Evolutionary conservation across 2,329 filamentous ascomycete species (phyloP), one percentile per base, ranked within the genome.

Genomic region (Pseudofabraea citricarpa): DNA sequence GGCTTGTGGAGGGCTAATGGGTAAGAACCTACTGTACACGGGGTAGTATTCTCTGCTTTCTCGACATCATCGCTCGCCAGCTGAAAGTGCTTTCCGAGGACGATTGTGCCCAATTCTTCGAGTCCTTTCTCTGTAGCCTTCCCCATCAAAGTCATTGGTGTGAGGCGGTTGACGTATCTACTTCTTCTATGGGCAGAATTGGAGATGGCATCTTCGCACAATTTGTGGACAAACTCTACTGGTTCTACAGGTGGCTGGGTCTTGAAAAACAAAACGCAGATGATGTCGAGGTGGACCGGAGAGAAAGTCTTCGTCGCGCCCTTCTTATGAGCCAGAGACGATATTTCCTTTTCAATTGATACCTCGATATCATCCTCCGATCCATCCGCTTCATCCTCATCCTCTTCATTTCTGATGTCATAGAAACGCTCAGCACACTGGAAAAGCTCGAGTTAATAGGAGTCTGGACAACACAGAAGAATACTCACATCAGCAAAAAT

Each of bases 311-410:
- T 67, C 20, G 39, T 61, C 63, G 41, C 59, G n/a, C 57, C 58
- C 22, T 64, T 55, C 29, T 62, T 61, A 21, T 67, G 57, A 43
- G 76, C 79, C 54, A 90, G 75, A 2, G 68, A 72, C 21, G 73
- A 74, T n/a, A 93, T 63, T 64, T 93, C 88, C 58, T 80, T 81
- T 53, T 79, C 63, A 53, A 93, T 87, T 21, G 81, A 76, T 5
- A 78, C 73, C 58, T 90, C 87, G 53, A 93, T 88, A 54, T 89
- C 85, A n/a, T 66, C 66, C 12, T 63, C 64, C 1, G 72, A 72
- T 15, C 68, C 68, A 5, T 70, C 70, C 6, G 69, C 68, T 3
- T 64, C 66, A 2, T 56, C 66, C 9, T 55, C 63, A 9, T 62
- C 59, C 3, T 62, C 56, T 4, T 62, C 54, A 15, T 66, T 65